Base-by-base conservation (phyloP, 2,329 filamentous ascomycete species). In the Scedosporium dehoogii region DNA sequence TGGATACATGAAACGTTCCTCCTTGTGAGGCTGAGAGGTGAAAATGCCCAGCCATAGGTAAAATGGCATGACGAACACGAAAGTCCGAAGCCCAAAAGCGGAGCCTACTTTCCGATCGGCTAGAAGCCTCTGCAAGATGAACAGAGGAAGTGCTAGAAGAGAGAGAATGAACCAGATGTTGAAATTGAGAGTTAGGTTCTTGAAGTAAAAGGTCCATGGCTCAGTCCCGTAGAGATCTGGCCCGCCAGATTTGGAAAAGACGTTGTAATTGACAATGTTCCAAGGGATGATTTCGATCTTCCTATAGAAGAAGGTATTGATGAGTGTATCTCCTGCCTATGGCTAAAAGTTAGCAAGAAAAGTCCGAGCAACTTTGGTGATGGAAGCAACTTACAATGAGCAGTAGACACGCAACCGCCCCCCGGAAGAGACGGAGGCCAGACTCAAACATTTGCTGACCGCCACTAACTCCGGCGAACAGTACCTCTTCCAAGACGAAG, bases 1-100 rank as follows among this genome's bases (percentile, higher is more conserved):
- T 0, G 94, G 94, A 70, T 96, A 99, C 92, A 99, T 97, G 78
- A 99, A 99, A 6, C 94, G 83, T 75, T 99, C 94, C 73, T 99
- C 94, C 71, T 99, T 99, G 76, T 99, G 94, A 16, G 94, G 91
- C 72, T 99, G 94, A 7, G 89, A 72, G 0, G 90, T 93, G 76
- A 99, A 97, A 65, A 97, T 94, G 3, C 76, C 84, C 29, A 99
- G 82, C 94, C 94, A 99, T 71, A 97, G 81, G 72, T 97, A 99
- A 74, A 97, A 96, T 0, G 94, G 94, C 0, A 85, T 77, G 61
- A 93, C 79, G 67, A 96, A 91, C 21, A 93, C 84, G 58, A 96
- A 69, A 9, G 88, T 90, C 42, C 92, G 87, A 62, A 96, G 75
- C 1, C 89, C 82, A 1, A 86, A 89, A 66, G 89, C 82, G 64